Evolutionary conservation across 192 early-diverging fungal genomes (phyloP), one percentile per base, ranked within the genome.

Genomic region (Backusella morwellensis): DNA sequence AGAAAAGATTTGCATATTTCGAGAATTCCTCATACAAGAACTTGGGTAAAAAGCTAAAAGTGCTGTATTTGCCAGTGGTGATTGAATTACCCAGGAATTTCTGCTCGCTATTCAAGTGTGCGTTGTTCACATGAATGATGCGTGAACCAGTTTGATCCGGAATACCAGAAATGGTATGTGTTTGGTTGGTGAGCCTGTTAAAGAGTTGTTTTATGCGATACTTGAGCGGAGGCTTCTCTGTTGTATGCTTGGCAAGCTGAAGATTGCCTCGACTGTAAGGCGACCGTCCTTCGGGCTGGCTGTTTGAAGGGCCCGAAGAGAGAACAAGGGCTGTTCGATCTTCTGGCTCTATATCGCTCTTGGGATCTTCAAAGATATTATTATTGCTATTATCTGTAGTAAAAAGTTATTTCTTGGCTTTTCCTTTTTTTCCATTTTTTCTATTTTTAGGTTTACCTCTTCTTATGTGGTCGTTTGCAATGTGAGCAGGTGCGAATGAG

Each of bases 1-100:
- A 99, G 81, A 98, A 99, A 80, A 98, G 83, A 86, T 99, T 99
- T 70, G 98, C 98, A 85, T 97, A 98, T 85, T 97, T 97, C 59
- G 93, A 94, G 76, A 99, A 99, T 88, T 99, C 96, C 85, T 99
- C 97, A 74, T 92, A 93, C 66, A 99, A 86, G 80, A 98, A 98
- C 87, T 95, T 97, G 68, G 94, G 94, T 67, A 99, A 63, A 74
- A 99, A 99, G 23, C 96, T 96, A 21, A 92, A 70, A 29, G 91
- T 59, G 80, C 93, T 98, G 88, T 99, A 99, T 87, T 99, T 99
- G 75, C 94, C 93, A 6, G 98, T 98, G 35, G 93, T 94, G 73
- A 99, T 93, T 29, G 88, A 84, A 82, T 99, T 99, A 83, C 96
- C 93, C 50, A 97, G 85, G 77, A 90, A 99, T 83, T 93, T 95